These are phyloP conservation scores for Senecio squalidus DNA, from an alignment of 140 eudicot genomes.

Conservation along the genomic window DNA sequence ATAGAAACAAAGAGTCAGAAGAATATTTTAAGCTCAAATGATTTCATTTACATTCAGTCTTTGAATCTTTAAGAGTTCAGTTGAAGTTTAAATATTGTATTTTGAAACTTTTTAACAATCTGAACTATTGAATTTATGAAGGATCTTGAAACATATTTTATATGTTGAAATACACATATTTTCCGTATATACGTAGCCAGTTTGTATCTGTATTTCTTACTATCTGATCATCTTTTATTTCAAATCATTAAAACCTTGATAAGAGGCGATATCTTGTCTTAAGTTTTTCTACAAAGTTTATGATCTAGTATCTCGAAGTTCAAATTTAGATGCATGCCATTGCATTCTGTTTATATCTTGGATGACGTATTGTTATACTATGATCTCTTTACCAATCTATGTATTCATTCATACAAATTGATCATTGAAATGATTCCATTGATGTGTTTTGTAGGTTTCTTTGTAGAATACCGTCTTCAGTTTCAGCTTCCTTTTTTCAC, in stretches of 20 bases:
- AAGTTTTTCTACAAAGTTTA: not conserved
- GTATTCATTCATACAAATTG: not conserved
- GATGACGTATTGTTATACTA: not conserved
- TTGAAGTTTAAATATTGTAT: not conserved
- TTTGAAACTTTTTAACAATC: not conserved
- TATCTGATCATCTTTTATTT: too few species aligned
- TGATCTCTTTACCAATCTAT: not conserved
- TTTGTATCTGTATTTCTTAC: too few species aligned
- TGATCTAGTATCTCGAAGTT: not conserved
- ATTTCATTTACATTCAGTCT: not conserved
- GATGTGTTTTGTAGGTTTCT: conserved; percentile 22
- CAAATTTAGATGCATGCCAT: not conserved
- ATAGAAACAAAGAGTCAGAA: too few species aligned
- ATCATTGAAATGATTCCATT: conserved; percentile 1
- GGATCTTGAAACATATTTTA: not conserved
- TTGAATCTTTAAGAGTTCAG: not conserved
- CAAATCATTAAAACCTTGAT: too few species aligned
- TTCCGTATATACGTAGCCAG: too few species aligned
- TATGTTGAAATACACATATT: too few species aligned
- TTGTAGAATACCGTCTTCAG: conserved; percentile 6
- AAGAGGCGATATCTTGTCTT: too few species aligned
- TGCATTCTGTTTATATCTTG: not conserved
- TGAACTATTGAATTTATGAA: not conserved
- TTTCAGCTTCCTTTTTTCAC: not conserved
- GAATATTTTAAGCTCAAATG: too few species aligned